A percentile compares a stretch with the other conserved stretches of the same genome.
Conservation (phyloP, 441 rosid species). For the Populus tomentosa region DNA sequence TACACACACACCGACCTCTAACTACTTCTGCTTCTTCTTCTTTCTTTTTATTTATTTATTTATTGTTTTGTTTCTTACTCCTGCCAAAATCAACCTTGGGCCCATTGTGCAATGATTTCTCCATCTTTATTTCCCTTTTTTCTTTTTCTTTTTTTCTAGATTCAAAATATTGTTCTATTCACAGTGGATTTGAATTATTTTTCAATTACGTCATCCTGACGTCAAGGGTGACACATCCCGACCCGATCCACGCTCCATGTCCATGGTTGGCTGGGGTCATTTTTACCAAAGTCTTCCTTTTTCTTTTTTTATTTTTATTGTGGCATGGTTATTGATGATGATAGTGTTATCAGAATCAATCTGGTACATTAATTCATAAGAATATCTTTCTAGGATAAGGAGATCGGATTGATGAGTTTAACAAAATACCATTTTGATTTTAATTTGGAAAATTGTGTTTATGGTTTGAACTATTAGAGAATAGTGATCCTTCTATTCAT, state of each 20-base stretch:
- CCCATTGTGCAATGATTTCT: slow-evolving; percentile 32
- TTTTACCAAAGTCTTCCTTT: too few relatives aligned
- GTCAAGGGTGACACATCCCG: slow-evolving; percentile 19
- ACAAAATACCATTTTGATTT: too few relatives aligned
- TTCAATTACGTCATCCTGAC: slow-evolving; percentile 23
- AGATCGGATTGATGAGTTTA: too few relatives aligned
- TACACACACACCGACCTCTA: slow-evolving; percentile 27
- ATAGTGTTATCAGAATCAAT: too few relatives aligned
- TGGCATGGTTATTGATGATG: too few relatives aligned
- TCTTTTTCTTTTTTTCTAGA: background rate
- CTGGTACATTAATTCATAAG: too few relatives aligned
- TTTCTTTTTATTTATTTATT: background rate
- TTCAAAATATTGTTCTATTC: background rate
- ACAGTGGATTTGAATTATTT: background rate
- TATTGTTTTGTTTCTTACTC: background rate
- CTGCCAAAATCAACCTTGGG: slow-evolving; percentile 20
- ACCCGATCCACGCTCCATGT: background rate
- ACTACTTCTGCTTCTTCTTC: slow-evolving; percentile 10
- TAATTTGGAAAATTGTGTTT: too few relatives aligned
- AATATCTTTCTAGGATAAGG: too few relatives aligned
- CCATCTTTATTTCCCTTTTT: background rate
- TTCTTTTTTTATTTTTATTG: too few relatives aligned
- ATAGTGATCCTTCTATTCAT: too few relatives aligned
- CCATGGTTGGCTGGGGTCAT: background rate
- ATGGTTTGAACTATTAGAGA: too few relatives aligned